Evolutionary conservation across 2,329 filamentous ascomycete species (phyloP).

Genomic region (Hypoxylon sp.): DNA sequence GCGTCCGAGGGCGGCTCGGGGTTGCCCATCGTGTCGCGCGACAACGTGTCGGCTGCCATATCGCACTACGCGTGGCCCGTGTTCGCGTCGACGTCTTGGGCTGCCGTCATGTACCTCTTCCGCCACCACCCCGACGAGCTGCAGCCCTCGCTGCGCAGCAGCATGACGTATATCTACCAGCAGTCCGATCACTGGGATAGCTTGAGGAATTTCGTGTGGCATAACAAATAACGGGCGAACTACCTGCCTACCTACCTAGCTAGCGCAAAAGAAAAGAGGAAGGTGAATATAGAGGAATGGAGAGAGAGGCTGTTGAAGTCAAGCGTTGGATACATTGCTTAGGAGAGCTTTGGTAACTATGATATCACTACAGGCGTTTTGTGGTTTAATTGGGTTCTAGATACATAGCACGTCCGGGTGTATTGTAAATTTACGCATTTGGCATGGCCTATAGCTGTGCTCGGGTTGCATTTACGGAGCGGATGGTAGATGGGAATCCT

Average conservation of each 20-base stretch:
- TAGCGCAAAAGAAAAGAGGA: not conserved
- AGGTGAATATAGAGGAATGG: not conserved
- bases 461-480: conserved; percentile 25
- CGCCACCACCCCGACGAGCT: conserved; percentile 91
- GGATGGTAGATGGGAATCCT: conserved; percentile 18
- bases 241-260: not conserved
- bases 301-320: not conserved
- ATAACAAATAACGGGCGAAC: conserved; percentile 73
- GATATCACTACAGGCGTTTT: conserved; percentile 39
- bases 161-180: conserved; percentile 97
- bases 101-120: conserved; percentile 94
- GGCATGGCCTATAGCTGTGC: conserved; percentile 9
- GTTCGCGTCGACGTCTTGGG: conserved; percentile 94
- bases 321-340: not conserved
- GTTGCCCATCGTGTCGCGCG: conserved; percentile 65
- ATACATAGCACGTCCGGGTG: conserved; percentile 14
- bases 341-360: not conserved
- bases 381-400: conserved; percentile 17
- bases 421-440: conserved; percentile 16
- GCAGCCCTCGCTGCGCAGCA: conserved; percentile 90
- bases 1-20: conserved; percentile 59
- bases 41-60: conserved; percentile 64
- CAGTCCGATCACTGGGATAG: conserved; percentile 93
- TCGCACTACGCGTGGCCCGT: conserved; percentile 87
- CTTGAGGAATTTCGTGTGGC: conserved; percentile 85